Conservation (phyloP, 1,139 yeast genomes). For the Yamadazyma sp. region DNA sequence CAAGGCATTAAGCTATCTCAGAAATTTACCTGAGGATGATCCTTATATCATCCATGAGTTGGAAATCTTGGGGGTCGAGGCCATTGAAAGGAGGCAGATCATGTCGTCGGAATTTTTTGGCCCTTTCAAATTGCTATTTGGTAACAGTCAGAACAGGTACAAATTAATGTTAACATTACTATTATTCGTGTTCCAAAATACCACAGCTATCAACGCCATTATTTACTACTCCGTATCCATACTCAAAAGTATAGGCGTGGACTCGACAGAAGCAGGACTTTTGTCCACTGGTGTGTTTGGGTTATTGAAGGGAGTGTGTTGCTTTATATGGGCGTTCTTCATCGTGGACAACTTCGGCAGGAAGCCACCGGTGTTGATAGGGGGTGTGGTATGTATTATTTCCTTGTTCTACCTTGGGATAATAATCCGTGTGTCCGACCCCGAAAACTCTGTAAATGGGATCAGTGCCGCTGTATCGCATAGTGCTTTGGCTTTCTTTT, state of each 20-base stretch:
- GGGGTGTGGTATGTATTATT: slow-evolving; percentile 45
- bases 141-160: slow-evolving; percentile 22
- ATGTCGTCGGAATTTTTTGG: slow-evolving; percentile 27
- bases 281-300: slow-evolving; percentile 63
- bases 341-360: slow-evolving; percentile 50
- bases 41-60: slow-evolving; percentile 29
- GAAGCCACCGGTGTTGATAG: slow-evolving; percentile 42
- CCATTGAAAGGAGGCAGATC: slow-evolving; percentile 20
- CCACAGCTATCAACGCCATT: slow-evolving; percentile 35
- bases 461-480: slow-evolving; percentile 35
- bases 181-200: slow-evolving; percentile 34
- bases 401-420: slow-evolving; percentile 53
- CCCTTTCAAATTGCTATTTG: slow-evolving; percentile 26
- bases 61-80: slow-evolving; percentile 22
- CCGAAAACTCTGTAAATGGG: slow-evolving; percentile 20
- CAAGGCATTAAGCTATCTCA: slow-evolving; percentile 28
- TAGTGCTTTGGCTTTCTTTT: slow-evolving; percentile 49
- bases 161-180: slow-evolving; percentile 28
- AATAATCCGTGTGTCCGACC: slow-evolving; percentile 43
- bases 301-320: slow-evolving; percentile 44
- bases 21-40: slow-evolving; percentile 24
- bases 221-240: slow-evolving; percentile 35
- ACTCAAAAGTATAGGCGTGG: slow-evolving; percentile 31
- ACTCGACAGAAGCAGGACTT: slow-evolving; percentile 40
- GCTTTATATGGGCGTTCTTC: slow-evolving; percentile 45